These are phyloP conservation scores for Sarocladium brachiariae DNA, from an alignment of 2,329 filamentous ascomycete genomes.

Conservation along the genomic window DNA sequence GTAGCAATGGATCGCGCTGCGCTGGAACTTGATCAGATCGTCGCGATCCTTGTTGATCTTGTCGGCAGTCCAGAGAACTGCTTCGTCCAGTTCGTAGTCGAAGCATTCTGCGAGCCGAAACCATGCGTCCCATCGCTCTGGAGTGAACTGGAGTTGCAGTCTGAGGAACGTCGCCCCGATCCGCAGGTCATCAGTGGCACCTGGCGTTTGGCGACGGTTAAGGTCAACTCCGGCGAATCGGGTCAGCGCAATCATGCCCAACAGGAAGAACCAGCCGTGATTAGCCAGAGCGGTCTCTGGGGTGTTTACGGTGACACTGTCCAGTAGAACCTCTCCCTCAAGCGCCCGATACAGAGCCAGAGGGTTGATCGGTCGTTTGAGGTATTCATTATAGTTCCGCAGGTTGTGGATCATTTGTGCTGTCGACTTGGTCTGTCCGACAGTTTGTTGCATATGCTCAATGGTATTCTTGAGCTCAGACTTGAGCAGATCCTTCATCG, in stretches of 20 bases:
- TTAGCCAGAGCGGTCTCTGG: constrained; percentile 66
- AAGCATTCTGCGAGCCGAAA: constrained; percentile 81
- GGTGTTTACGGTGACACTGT: constrained; percentile 61
- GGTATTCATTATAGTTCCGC: constrained; percentile 70
- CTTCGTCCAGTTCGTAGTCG: constrained; percentile 81
- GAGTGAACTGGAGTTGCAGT: constrained; percentile 75
- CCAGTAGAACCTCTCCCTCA: constrained; percentile 67
- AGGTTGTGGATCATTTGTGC: constrained; percentile 82
- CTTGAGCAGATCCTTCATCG: constrained; percentile 85
- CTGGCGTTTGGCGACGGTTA: constrained; percentile 69
- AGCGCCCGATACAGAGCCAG: constrained; percentile 73
- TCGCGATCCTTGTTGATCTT: constrained; percentile 79
- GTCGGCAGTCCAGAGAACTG: constrained; percentile 81
- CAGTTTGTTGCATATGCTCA: constrained; percentile 84
- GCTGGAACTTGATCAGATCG: constrained; percentile 69
- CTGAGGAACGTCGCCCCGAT: constrained; percentile 74
- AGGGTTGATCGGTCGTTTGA: constrained; percentile 80
- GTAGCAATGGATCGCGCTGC: constrained; percentile 77
- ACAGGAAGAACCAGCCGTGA: constrained; percentile 86
- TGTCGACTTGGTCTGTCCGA: constrained; percentile 71
- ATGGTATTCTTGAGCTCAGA: constrained; percentile 86
- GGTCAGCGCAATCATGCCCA: constrained; percentile 80
- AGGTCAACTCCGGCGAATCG: constrained; percentile 68
- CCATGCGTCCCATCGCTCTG: constrained; percentile 84
- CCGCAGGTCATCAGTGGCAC: constrained; percentile 76